Conservation (phyloP, 1,139 yeast genomes). For the Geotrichum fermentans region DNA sequence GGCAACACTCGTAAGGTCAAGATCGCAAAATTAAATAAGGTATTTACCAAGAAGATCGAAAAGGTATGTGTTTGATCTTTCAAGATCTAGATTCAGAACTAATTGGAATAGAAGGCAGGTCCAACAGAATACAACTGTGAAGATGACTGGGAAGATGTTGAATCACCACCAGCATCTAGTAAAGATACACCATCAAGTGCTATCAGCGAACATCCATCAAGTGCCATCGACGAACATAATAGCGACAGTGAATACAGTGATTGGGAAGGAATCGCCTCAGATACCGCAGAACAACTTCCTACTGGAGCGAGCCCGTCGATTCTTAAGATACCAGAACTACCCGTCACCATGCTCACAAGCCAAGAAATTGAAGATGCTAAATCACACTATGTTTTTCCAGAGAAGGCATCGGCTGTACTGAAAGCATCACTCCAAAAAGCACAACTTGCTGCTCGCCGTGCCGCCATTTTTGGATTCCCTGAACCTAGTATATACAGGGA, state of each 20-base stretch:
- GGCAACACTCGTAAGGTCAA: neutral
- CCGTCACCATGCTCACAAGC: neutral
- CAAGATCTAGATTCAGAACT: too few relatives aligned
- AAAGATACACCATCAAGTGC: too few relatives aligned
- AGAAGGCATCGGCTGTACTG: constrained; percentile 34
- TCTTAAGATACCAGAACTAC: neutral
- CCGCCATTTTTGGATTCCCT: constrained; percentile 24
- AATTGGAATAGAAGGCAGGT: too few relatives aligned
- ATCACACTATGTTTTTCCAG: constrained; percentile 32
- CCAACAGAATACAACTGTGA: too few relatives aligned
- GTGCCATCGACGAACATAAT: neutral
- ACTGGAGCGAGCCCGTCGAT: neutral
- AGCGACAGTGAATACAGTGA: neutral
- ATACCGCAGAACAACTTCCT: neutral
- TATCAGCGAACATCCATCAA: too few relatives aligned
- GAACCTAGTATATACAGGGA: constrained; percentile 26
- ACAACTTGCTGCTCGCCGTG: constrained; percentile 32
- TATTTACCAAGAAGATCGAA: too few relatives aligned
- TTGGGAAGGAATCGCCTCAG: constrained; percentile 1
- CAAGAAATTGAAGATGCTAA: constrained; percentile 23
- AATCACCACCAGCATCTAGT: too few relatives aligned
- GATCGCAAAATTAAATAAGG: too few relatives aligned
- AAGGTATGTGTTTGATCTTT: too few relatives aligned
- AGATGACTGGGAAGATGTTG: neutral
- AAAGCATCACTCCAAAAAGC: constrained; percentile 37